These are phyloP conservation scores for Rhizophagus clarus DNA, from an alignment of 192 early-diverging fungal species.

Conservation along the genomic window DNA sequence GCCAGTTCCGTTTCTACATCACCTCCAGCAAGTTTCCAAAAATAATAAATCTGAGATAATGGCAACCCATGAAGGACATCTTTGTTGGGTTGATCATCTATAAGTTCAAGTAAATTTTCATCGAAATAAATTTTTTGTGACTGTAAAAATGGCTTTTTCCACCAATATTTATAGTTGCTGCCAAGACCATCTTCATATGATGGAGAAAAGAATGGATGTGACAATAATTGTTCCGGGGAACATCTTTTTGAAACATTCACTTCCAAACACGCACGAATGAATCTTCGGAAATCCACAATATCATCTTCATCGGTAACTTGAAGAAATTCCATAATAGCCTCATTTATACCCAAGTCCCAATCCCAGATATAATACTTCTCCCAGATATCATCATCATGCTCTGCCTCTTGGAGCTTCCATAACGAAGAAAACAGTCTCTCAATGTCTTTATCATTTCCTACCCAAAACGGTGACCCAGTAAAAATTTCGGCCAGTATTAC, in stretches of 20 bases:
- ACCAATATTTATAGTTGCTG: constrained; percentile 21
- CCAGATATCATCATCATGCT: constrained; percentile 42
- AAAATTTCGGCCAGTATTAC: constrained; percentile 56
- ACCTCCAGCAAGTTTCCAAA: constrained; percentile 69
- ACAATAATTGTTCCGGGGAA: constrained; percentile 37
- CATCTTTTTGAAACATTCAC: constrained; percentile 33
- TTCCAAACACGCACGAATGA: constrained; percentile 37
- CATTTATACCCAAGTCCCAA: constrained; percentile 45
- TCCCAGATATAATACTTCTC: constrained; percentile 33
- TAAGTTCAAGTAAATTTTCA: constrained; percentile 26
- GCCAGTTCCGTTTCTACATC: constrained; percentile 60
- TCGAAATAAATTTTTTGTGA: constrained; percentile 44
- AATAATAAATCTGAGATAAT: constrained; percentile 56
- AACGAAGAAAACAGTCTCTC: constrained; percentile 52
- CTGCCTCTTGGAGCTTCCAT: constrained; percentile 37
- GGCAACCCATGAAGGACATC: constrained; percentile 46
- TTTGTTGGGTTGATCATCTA: constrained; percentile 31
- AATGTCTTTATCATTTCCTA: constrained; percentile 46
- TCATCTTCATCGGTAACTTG: constrained; percentile 33
- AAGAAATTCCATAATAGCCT: constrained; percentile 46
- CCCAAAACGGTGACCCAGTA: constrained; percentile 57
- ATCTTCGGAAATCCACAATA: constrained; percentile 26
- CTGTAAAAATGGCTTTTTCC: constrained; percentile 42
- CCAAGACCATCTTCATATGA: constrained; percentile 2
- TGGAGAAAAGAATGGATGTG: constrained; percentile 39